phyloP scores from a whole-genome alignment of 1,284 basidiomycete genomes.

The Cutaneotrichosporon spelunceum region DNA sequence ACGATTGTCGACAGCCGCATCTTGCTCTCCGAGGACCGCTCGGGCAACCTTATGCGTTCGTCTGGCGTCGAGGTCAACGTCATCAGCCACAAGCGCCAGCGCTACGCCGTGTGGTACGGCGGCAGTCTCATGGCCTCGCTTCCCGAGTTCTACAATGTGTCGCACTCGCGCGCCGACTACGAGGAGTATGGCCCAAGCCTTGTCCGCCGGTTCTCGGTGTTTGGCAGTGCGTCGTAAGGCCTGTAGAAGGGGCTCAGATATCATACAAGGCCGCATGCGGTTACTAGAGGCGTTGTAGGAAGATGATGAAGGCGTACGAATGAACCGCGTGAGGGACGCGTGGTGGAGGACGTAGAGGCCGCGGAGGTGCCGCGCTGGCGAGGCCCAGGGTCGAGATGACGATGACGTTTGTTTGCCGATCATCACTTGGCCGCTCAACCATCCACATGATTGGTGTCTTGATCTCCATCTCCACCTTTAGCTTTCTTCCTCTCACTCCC shows the following conservation, averaged over 20 bases:
- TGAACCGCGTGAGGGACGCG: not conserved
- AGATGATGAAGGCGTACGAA: conserved; percentile 11
- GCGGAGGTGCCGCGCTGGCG: not conserved
- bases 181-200: conserved; percentile 96
- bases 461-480: no score
- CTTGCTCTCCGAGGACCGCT: conserved; percentile 69
- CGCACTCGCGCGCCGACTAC: conserved; percentile 95
- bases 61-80: conserved; percentile 95
- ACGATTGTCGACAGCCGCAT: conserved; percentile 88
- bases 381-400: not conserved
- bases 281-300: conserved; percentile 11
- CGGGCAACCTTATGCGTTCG: conserved; percentile 75
- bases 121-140: conserved; percentile 89
- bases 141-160: conserved; percentile 97
- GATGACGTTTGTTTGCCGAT: not conserved
- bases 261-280: not conserved
- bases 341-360: not conserved
- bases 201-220: conserved; percentile 90
- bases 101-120: conserved; percentile 98
- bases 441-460: not conserved
- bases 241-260: not conserved
- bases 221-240: conserved; percentile 73
- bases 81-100: conserved; percentile 96
- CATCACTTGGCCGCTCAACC: not conserved
- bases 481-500: no score